Evolutionary conservation across 768 basidiomycete genomes (phyloP).

Genomic region (Naganishia onofrii): DNA sequence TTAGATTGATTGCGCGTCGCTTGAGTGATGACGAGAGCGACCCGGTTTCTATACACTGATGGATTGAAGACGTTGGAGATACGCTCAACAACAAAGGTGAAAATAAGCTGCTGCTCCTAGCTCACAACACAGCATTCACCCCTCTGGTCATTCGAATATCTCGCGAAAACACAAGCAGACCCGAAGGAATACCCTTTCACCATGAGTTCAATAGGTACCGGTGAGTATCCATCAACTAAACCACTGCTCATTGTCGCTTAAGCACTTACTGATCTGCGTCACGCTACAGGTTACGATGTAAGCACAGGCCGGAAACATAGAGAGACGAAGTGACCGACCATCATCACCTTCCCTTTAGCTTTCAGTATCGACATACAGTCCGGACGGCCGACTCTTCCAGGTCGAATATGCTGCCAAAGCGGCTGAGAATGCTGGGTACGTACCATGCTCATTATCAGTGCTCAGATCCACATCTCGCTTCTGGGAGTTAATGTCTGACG

Average conservation of each 20-base stretch:
- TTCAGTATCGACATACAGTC: conserved; percentile 55
- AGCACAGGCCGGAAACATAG: conserved; percentile 57
- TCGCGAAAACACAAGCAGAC: not conserved
- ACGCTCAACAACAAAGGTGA: not conserved
- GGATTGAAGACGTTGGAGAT: not conserved
- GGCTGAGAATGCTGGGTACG: conserved; percentile 94
- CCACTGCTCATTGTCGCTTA: conserved; percentile 60
- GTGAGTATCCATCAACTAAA: conserved; percentile 70
- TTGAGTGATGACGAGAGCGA: conserved; percentile 15
- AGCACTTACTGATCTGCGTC: not conserved
- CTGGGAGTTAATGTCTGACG: no score
- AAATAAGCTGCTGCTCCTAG: no score
- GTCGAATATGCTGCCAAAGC: conserved; percentile 99
- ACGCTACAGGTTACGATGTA: conserved; percentile 16
- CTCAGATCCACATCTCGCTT: no score
- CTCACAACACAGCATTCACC: no score
- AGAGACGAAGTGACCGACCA: conserved; percentile 59
- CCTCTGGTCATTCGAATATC: no score
- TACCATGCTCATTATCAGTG: no score
- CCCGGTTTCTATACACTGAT: not conserved
- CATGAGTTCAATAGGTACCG: conserved; percentile 99
- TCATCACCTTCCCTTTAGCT: conserved; percentile 19
- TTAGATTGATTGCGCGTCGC: conserved; percentile 8
- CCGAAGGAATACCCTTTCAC: conserved; percentile 9
- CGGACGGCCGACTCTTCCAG: conserved; percentile 98